Evolutionary conservation across 2,329 filamentous ascomycete genomes (phyloP).

Genomic region (Fusarium sp.): DNA sequence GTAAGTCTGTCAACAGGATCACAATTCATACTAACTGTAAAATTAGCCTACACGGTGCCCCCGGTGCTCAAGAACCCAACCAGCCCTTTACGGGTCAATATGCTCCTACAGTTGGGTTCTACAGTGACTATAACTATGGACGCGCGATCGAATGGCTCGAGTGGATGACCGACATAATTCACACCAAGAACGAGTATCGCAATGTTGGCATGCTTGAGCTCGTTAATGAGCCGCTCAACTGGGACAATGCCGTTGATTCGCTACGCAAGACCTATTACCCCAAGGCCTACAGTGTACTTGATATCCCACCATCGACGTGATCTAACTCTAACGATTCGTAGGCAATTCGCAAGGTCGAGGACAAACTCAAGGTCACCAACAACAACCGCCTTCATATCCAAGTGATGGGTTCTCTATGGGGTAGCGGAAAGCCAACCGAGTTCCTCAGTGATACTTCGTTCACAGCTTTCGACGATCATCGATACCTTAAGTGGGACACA

Average conservation of each 20-base stretch:
- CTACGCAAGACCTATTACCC: constrained; percentile 36
- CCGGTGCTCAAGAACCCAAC: constrained; percentile 57
- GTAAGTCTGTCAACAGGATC: not conserved
- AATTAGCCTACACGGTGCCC: constrained; percentile 57
- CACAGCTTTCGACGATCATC: constrained; percentile 67
- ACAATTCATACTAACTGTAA: not conserved
- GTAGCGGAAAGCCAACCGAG: constrained; percentile 62
- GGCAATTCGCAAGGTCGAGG: constrained; percentile 60
- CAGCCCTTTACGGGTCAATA: constrained; percentile 59
- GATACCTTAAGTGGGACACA: constrained; percentile 65
- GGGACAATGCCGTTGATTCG: constrained; percentile 29
- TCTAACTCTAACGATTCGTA: not conserved
- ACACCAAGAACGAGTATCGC: constrained; percentile 57
- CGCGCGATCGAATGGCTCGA: constrained; percentile 65
- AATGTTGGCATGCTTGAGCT: constrained; percentile 69
- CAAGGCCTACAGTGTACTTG: constrained; percentile 30
- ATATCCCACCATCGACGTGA: accelerated
- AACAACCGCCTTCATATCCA: constrained; percentile 62
- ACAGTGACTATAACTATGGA: constrained; percentile 64
- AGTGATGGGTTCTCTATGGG: constrained; percentile 62
- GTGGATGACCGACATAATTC: constrained; percentile 64
- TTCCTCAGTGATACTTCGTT: constrained; percentile 54
- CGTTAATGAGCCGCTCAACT: constrained; percentile 41
- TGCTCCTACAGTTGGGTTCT: constrained; percentile 58
- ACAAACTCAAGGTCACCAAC: constrained; percentile 50